Base-by-base conservation (phyloP, 192 early-diverging fungal species). In the Geranomyces variabilis region DNA sequence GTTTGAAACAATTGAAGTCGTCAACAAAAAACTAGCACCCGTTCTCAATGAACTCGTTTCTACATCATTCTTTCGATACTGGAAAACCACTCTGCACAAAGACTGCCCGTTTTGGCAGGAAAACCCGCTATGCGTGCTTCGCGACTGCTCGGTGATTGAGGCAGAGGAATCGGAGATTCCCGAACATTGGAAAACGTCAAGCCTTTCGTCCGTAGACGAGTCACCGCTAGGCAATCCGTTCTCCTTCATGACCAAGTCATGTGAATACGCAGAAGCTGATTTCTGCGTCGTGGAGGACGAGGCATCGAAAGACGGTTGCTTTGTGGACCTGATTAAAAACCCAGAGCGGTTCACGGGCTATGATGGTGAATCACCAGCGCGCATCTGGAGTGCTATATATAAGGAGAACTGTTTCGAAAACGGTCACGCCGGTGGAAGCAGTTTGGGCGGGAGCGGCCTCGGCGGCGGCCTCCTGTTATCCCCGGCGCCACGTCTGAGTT, bases 271-370 rank as follows among this genome's bases (percentile, higher is more conserved):
- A 26, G 78, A 83, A 46, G 84, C 89, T 63, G 96, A 97, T 77
- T 97, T 95, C 83, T 95, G 94, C 70, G 78, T 93, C 1, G 84
- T 95, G 43, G 92, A 95, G 56, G 93, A 96, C 78, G 91, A 94
- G 70, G 62, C 62, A 29, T 77, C 43, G 24, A 19, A 15, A 19
- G 33, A 81, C 31, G 63, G 29, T 22, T 57, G 60, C 33, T 97
- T 93, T 83, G 90, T 99, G 10, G 90, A 99, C 69, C 83, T 99
- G 22, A 66, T 88, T 1, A 90, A 90, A 33, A 99, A 99, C 70
- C 96, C 96, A 8, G 97, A 99, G 76, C 87, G 96, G 12, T 99
- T 94, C 77, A 98, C 97, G 0, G 97, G 95, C 19, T 99, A 97
- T 69, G 87, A 91, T 24, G 97, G 97, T 57, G 86, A 91, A 19